Percentiles rank a stretch among this genome's conserved stretches.
Conservation (phyloP, 2,329 filamentous ascomycete species). For the Fusarium multiceps region DNA sequence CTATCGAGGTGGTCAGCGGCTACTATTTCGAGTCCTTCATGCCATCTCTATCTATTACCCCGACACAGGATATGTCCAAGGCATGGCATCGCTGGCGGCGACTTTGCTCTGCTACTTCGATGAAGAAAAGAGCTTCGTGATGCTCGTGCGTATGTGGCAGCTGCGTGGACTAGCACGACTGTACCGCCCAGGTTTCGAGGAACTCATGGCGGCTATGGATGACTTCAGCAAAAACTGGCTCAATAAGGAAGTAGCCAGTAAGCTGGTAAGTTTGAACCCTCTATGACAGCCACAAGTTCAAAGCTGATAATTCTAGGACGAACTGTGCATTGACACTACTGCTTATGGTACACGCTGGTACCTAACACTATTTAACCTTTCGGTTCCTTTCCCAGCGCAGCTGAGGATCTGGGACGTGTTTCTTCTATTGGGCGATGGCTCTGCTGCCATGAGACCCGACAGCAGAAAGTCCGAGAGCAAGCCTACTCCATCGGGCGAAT, state of each 20-base stretch:
- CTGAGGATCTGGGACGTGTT: constrained; percentile 98
- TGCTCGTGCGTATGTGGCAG: constrained; percentile 95
- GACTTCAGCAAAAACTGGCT: constrained; percentile 92
- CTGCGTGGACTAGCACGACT: constrained; percentile 86
- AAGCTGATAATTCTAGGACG: constrained; percentile 61
- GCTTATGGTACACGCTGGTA: constrained; percentile 99
- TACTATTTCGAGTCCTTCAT: constrained; percentile 93
- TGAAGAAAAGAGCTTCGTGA: constrained; percentile 92
- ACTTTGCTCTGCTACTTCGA: constrained; percentile 97
- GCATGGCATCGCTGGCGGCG: constrained; percentile 93
- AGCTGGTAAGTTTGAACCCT: constrained; percentile 71
- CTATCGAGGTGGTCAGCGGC: constrained; percentile 90
- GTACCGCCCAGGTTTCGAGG: constrained; percentile 85
- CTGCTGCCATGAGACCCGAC: constrained; percentile 16
- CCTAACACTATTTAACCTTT: constrained; percentile 96
- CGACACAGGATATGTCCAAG: constrained; percentile 94
- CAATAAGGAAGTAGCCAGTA: constrained; percentile 79
- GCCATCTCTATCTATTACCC: constrained; percentile 91
- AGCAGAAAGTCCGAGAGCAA: constrained; percentile 31
- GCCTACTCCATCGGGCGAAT: constrained; percentile 57
- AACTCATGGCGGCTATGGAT: constrained; percentile 84
- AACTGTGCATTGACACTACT: constrained; percentile 84
- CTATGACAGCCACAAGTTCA: not conserved
- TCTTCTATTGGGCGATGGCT: constrained; percentile 78
- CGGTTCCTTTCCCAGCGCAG: constrained; percentile 92